These are phyloP conservation scores for Gamarada debralockiae DNA, from an alignment of 495 filamentous ascomycete genomes.

Conservation along the genomic window DNA sequence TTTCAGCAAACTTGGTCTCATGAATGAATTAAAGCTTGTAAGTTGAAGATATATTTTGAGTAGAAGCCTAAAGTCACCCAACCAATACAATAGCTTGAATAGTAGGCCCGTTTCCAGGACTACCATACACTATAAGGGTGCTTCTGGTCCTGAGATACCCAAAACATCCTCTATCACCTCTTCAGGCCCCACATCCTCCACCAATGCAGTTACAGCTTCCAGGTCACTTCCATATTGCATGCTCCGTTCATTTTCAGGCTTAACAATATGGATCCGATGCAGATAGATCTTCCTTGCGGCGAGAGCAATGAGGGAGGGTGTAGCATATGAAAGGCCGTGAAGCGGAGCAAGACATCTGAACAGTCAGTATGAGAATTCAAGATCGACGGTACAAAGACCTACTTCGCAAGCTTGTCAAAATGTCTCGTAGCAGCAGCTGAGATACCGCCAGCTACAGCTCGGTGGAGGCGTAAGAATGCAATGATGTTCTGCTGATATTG, in stretches of 20 bases:
- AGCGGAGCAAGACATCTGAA: constrained; percentile 68
- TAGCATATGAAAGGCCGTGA: constrained; percentile 75
- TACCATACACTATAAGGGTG: constrained; percentile 24
- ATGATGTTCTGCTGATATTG: constrained; percentile 83
- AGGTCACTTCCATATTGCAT: constrained; percentile 89
- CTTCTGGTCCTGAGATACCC: constrained; percentile 29
- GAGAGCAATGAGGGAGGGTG: constrained; percentile 77
- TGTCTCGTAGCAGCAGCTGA: constrained; percentile 74
- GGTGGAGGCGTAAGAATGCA: constrained; percentile 79
- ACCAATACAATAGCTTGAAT: no score
- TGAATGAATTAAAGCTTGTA: no score
- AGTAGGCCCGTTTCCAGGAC: no score
- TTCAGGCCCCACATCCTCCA: constrained; percentile 68
- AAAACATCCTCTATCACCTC: constrained; percentile 84
- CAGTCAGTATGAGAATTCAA: constrained; percentile 2
- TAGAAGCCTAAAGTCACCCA: no score
- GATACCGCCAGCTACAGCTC: constrained; percentile 74
- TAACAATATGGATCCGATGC: constrained; percentile 71
- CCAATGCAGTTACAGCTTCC: constrained; percentile 56
- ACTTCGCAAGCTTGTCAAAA: constrained; percentile 63
- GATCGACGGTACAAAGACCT: constrained; percentile 20
- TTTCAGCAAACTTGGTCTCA: no score
- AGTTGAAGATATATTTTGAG: no score
- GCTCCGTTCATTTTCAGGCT: constrained; percentile 72
- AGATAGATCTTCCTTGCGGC: constrained; percentile 87